Conservation (phyloP, 192 early-diverging fungal genomes). For the Entomortierella parvispora region DNA sequence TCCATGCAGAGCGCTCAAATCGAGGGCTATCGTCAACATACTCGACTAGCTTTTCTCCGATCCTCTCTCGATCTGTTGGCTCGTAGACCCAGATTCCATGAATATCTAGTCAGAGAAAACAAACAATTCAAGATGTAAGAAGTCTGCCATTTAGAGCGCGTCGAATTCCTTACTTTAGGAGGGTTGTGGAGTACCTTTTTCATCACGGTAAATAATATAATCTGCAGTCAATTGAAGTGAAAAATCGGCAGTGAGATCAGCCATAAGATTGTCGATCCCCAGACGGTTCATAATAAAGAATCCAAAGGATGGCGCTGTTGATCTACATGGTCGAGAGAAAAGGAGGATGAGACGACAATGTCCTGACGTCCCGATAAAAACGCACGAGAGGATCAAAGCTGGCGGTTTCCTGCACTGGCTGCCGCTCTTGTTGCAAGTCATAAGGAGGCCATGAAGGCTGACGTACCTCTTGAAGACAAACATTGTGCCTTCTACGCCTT, state of each 20-base stretch:
- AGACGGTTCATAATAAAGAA: slow-evolving; percentile 92
- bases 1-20: no score
- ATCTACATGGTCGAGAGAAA: background rate
- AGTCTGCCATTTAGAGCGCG: background rate
- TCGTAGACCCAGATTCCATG: slow-evolving; percentile 86
- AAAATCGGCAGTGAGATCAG: slow-evolving; percentile 74
- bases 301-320: slow-evolving; percentile 39
- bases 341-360: background rate
- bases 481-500: slow-evolving; percentile 90
- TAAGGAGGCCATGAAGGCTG: background rate
- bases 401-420: background rate
- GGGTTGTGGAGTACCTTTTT: slow-evolving; percentile 60
- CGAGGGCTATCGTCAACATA: slow-evolving; percentile 37
- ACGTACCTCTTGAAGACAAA: slow-evolving; percentile 84
- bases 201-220: slow-evolving; percentile 87
- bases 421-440: background rate
- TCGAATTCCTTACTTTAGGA: no score
- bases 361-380: no score
- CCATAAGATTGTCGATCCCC: slow-evolving; percentile 81
- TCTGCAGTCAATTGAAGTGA: slow-evolving; percentile 83
- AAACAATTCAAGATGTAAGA: background rate
- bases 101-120: slow-evolving; percentile 47
- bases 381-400: no score
- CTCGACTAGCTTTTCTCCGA: slow-evolving; percentile 61
- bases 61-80: slow-evolving; percentile 69